These are phyloP conservation scores for Clitocybe nebularis DNA, from an alignment of 1,284 basidiomycete genomes.

Conservation along the genomic window DNA sequence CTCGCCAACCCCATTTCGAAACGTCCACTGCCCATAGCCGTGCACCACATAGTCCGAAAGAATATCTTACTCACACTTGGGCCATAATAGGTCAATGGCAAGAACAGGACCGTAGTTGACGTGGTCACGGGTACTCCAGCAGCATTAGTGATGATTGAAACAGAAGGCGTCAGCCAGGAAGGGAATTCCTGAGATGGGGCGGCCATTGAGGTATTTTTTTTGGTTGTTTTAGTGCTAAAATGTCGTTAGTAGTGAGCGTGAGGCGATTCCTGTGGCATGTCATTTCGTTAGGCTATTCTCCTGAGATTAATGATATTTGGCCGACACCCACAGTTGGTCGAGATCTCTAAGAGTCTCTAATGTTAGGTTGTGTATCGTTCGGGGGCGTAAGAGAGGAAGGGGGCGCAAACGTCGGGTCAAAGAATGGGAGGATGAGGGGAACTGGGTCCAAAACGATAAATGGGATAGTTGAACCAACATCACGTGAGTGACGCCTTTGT, in stretches of 20 bases:
- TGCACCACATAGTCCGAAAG: background rate
- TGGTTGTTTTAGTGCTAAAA: conserved; percentile 18
- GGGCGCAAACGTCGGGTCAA: conserved; percentile 12
- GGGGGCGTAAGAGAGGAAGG: conserved; percentile 15
- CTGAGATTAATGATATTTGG: too few relatives aligned
- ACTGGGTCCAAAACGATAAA: background rate
- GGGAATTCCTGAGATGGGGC: conserved; percentile 59
- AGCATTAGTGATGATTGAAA: conserved; percentile 44
- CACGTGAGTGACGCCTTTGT: conserved; percentile 20
- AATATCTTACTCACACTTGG: conserved; percentile 54
- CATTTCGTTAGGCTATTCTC: conserved; percentile 5
- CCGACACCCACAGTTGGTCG: too few relatives aligned
- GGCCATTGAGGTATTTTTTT: conserved; percentile 37
- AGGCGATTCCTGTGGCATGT: conserved; percentile 17
- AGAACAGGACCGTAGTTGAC: conserved; percentile 44
- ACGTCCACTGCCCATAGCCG: background rate
- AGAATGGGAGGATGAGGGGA: conserved; percentile 10
- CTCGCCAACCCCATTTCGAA: too few relatives aligned
- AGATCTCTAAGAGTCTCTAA: conserved; percentile 9
- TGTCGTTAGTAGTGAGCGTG: conserved; percentile 37
- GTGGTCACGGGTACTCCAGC: conserved; percentile 49
- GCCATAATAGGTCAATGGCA: conserved; percentile 71
- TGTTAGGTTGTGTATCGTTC: conserved; percentile 14
- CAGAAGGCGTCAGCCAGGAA: conserved; percentile 58
- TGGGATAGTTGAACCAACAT: conserved; percentile 22